Evolutionary conservation across 495 filamentous ascomycete species (phyloP).

Genomic region (Sordaria brevicollis): DNA sequence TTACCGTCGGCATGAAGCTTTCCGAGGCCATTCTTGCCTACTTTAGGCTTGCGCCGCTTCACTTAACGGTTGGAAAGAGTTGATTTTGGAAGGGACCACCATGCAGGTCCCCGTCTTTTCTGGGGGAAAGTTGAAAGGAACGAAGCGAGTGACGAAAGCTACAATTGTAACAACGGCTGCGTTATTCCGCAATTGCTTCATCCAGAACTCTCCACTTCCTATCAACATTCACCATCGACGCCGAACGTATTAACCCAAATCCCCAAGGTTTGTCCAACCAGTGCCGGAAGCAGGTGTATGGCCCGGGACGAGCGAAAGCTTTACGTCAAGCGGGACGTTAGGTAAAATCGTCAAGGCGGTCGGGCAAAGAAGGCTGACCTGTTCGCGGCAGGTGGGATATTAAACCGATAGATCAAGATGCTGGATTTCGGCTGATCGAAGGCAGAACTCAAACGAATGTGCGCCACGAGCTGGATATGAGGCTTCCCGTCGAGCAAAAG

Average conservation of each 20-base stretch:
- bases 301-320: not conserved
- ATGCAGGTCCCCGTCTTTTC: not conserved
- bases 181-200: not conserved
- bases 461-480: not conserved
- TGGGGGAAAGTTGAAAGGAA: not conserved
- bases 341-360: not conserved
- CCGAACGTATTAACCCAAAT: not conserved
- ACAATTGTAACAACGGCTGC: not conserved
- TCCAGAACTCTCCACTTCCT: not conserved
- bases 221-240: not conserved
- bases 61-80: not conserved
- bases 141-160: not conserved
- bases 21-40: slow-evolving; percentile 44
- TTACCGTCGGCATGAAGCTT: slow-evolving; percentile 79
- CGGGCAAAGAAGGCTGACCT: not conserved
- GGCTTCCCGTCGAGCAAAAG: not conserved
- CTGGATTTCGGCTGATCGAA: not conserved
- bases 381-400: not conserved
- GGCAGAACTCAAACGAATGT: not conserved
- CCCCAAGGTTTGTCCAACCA: not conserved
- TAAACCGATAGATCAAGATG: not conserved
- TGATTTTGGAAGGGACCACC: not conserved
- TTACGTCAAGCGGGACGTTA: not conserved
- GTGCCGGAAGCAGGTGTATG: not conserved
- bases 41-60: slow-evolving; percentile 9